Conservation (phyloP, 129 eudicot genomes). For the Daucus carota region DNA sequence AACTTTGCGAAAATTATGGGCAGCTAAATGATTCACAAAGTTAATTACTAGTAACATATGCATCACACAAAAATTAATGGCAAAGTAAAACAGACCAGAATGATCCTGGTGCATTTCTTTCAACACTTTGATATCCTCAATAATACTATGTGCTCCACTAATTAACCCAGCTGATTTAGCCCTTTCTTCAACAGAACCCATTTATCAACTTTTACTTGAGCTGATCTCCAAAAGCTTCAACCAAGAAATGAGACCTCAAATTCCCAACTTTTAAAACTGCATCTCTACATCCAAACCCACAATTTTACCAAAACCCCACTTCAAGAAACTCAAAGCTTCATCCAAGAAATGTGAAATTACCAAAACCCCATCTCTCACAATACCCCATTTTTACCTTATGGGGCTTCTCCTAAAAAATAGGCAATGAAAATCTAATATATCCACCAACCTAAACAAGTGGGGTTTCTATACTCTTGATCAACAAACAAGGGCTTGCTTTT, state of each 20-base stretch:
- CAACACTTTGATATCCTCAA: constrained; percentile 87
- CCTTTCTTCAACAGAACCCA: constrained; percentile 60
- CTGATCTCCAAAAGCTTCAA: constrained; percentile 21
- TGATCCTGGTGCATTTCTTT: constrained; percentile 84
- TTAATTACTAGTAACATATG: background rate
- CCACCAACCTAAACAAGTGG: constrained; percentile 47
- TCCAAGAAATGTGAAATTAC: constrained; percentile 11
- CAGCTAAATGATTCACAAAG: background rate
- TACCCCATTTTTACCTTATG: constrained; percentile 1
- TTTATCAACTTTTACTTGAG: background rate
- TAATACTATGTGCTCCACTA: constrained; percentile 45
- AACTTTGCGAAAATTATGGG: background rate
- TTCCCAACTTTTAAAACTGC: constrained; percentile 8
- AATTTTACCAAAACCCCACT: constrained; percentile 1
- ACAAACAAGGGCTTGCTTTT: constrained; percentile 23
- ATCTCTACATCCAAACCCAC: constrained; percentile 22
- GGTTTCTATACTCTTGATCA: constrained; percentile 39
- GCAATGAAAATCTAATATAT: background rate
- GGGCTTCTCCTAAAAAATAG: constrained; percentile 32
- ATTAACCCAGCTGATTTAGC: constrained; percentile 49
- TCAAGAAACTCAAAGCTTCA: constrained; percentile 6
- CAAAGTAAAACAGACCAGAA: constrained; percentile 41
- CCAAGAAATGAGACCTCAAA: background rate
- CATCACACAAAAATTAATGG: background rate
- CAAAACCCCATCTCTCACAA: constrained; percentile 13